These are phyloP conservation scores for Kalanchoe fedtschenkoi DNA, from an alignment of 164 flowering plant genomes.

Conservation along the genomic window DNA sequence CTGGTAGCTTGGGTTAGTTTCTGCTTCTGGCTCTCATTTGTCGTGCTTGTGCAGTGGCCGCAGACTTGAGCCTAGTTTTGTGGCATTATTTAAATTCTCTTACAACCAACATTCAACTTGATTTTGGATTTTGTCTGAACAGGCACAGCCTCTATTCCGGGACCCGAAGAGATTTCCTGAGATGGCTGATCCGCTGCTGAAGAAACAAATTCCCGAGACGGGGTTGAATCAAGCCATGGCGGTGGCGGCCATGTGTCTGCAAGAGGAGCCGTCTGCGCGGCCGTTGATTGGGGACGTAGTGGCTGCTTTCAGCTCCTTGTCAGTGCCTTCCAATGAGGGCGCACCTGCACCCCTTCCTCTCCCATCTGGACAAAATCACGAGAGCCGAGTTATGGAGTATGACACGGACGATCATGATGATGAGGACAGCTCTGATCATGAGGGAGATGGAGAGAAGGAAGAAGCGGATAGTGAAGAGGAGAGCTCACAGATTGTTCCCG, in stretches of 20 bases:
- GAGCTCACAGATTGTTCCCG: not conserved
- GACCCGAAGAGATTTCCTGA: conserved; percentile 40
- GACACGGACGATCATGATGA: not conserved
- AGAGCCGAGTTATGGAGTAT: not conserved
- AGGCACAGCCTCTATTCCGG: conserved; percentile 54
- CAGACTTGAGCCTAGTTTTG: too few species aligned
- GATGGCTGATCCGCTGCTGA: conserved; percentile 49
- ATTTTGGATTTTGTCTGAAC: conserved; percentile 2
- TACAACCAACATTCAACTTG: not conserved
- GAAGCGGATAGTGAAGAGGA: not conserved
- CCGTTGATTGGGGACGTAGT: conserved; percentile 51
- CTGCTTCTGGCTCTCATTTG: not conserved
- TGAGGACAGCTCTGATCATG: not conserved
- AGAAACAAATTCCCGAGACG: conserved; percentile 31
- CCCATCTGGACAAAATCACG: not conserved
- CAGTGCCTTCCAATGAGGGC: conserved; percentile 12
- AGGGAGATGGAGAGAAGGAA: not conserved
- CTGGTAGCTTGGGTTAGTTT: conserved; percentile 54
- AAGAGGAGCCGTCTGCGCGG: conserved; percentile 41
- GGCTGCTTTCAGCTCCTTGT: conserved; percentile 40
- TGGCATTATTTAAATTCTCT: not conserved
- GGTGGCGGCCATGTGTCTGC: conserved; percentile 61
- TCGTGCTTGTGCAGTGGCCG: too few species aligned
- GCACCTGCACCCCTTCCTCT: conserved; percentile 9
- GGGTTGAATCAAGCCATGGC: conserved; percentile 57